Conservation (phyloP, 208 protist genomes). For the Leptomonas seymouri region DNA sequence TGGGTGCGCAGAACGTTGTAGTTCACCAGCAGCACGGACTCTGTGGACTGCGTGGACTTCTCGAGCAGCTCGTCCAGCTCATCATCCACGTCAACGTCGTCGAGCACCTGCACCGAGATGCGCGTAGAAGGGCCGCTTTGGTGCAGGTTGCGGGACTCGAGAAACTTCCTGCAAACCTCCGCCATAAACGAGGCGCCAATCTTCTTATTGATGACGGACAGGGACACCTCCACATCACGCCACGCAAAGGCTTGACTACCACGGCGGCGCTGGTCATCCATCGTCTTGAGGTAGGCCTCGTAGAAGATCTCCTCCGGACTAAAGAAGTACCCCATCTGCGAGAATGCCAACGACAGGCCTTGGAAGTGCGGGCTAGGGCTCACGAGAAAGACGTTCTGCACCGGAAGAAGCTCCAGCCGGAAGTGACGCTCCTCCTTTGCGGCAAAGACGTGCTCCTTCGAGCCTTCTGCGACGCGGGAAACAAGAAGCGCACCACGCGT, state of each 20-base stretch:
- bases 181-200: constrained; percentile 83
- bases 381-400: constrained; percentile 87
- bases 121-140: constrained; percentile 18
- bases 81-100: constrained; percentile 77
- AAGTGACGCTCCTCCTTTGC: constrained; percentile 50
- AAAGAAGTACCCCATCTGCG: constrained; percentile 84
- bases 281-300: constrained; percentile 89
- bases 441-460: constrained; percentile 39
- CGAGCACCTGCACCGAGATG: constrained; percentile 69
- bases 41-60: constrained; percentile 55
- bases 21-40: constrained; percentile 81
- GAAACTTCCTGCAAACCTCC: constrained; percentile 78
- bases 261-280: constrained; percentile 81
- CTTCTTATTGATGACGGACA: constrained; percentile 86
- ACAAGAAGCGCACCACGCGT: constrained; percentile 64
- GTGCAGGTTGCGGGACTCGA: constrained; percentile 65
- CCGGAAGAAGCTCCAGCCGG: constrained; percentile 64
- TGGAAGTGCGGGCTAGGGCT: constrained; percentile 88
- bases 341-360: constrained; percentile 83
- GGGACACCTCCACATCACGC: constrained; percentile 89
- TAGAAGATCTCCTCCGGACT: constrained; percentile 92
- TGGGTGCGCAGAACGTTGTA: constrained; percentile 76
- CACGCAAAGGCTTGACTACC: constrained; percentile 88
- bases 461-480: constrained; percentile 17
- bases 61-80: constrained; percentile 66